phyloP scores from a whole-genome alignment of 495 filamentous ascomycete species.

The Penicillium atrosanguineum region DNA sequence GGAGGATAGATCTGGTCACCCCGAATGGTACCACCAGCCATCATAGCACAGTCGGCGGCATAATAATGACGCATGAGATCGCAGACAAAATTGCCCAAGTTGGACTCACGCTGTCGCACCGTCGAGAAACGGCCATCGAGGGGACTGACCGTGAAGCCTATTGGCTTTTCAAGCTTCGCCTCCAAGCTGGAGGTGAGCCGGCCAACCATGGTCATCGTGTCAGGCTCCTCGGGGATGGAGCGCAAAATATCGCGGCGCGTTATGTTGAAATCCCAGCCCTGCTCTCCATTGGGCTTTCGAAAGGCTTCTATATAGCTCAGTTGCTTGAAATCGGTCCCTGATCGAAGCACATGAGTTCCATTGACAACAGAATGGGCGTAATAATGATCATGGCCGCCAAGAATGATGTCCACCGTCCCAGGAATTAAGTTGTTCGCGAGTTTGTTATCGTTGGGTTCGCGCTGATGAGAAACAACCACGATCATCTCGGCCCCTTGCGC shows the following conservation, averaged over 20 bases:
- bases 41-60: slow-evolving; percentile 72
- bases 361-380: slow-evolving; percentile 76
- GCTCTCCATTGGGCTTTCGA: slow-evolving; percentile 37
- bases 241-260: slow-evolving; percentile 66
- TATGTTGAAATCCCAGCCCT: slow-evolving; percentile 76
- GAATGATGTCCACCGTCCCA: slow-evolving; percentile 75
- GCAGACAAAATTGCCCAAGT: slow-evolving; percentile 85
- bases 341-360: slow-evolving; percentile 74
- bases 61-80: slow-evolving; percentile 88
- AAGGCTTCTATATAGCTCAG: slow-evolving; percentile 81
- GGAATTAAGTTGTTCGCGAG: slow-evolving; percentile 64
- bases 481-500: slow-evolving; percentile 78
- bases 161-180: slow-evolving; percentile 73
- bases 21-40: slow-evolving; percentile 85
- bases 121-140: slow-evolving; percentile 85
- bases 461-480: slow-evolving; percentile 77
- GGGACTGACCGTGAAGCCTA: slow-evolving; percentile 76
- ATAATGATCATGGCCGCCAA: slow-evolving; percentile 89
- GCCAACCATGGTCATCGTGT: slow-evolving; percentile 56
- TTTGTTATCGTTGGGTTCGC: slow-evolving; percentile 83
- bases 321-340: slow-evolving; percentile 87
- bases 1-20: slow-evolving; percentile 87
- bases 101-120: slow-evolving; percentile 71
- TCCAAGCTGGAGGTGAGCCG: slow-evolving; percentile 68
- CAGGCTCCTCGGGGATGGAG: slow-evolving; percentile 59